phyloP scores from a whole-genome alignment of 176 grass and related monocot species.

The Melocanna baccifera region DNA sequence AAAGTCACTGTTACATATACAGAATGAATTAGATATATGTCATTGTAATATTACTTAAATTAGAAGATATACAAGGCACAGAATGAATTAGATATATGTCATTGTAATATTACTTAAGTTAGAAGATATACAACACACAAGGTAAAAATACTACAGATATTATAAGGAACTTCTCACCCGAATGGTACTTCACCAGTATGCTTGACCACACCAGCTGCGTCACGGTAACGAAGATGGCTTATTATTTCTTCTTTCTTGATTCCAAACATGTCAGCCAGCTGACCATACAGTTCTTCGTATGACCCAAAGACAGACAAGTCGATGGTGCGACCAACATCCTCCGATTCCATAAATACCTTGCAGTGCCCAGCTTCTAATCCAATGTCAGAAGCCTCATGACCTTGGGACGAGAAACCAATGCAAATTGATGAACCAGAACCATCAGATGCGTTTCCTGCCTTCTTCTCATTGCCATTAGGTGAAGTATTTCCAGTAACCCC shows the following conservation, averaged over 20 bases:
- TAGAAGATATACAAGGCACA: not conserved
- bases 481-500: conserved; percentile 40
- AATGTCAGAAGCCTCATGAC: conserved; percentile 36
- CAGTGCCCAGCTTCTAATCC: conserved; percentile 58
- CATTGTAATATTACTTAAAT: not conserved
- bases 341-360: conserved; percentile 72
- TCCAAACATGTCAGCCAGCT: conserved; percentile 74
- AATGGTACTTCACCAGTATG: conserved; percentile 63
- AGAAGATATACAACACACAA: not conserved
- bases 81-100: not conserved
- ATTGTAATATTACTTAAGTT: not conserved
- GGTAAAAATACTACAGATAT: not conserved
- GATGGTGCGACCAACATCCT: conserved; percentile 75
- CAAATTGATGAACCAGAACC: conserved; percentile 53
- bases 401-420: conserved; percentile 42
- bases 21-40: not conserved
- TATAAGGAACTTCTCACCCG: conserved; percentile 42
- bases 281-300: conserved; percentile 68
- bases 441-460: conserved; percentile 45
- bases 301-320: conserved; percentile 62
- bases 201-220: conserved; percentile 63
- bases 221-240: conserved; percentile 59
- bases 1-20: conserved; percentile 50
- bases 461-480: conserved; percentile 32
- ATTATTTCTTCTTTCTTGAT: conserved; percentile 62